phyloP scores from a whole-genome alignment of 2,329 filamentous ascomycete species.

The Xylaria sp. region DNA sequence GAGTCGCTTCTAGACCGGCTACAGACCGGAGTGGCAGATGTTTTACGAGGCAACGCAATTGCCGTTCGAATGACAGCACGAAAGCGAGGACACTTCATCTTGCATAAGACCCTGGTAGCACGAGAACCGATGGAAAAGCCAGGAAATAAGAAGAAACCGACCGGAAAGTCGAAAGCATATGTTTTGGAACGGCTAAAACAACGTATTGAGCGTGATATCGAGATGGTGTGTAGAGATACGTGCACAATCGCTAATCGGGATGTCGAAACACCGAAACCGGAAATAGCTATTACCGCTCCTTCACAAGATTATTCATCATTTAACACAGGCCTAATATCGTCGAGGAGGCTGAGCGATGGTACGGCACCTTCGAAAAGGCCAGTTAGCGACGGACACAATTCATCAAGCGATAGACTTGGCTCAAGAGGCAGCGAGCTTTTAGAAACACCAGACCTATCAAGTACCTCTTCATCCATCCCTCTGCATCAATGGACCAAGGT shows the following conservation, averaged over 20 bases:
- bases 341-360: conserved; percentile 22
- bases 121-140: conserved; percentile 51
- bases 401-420: conserved; percentile 15
- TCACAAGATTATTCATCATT: conserved; percentile 18
- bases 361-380: conserved; percentile 12
- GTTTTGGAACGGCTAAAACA: conserved; percentile 57
- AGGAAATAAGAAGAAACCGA: conserved; percentile 49
- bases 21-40: conserved; percentile 61
- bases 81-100: conserved; percentile 64
- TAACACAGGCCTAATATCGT: conserved; percentile 18
- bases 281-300: conserved; percentile 19
- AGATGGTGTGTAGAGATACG: conserved; percentile 63
- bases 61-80: conserved; percentile 60
- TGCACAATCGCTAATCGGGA: conserved; percentile 56
- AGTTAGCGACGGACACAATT: conserved; percentile 5
- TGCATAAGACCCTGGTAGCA: conserved; percentile 61
- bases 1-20: conserved; percentile 63
- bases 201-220: conserved; percentile 61
- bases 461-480: conserved; percentile 33
- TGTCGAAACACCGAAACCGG: conserved; percentile 23
- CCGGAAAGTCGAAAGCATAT: conserved; percentile 53
- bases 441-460: conserved; percentile 30
- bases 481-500: conserved; percentile 36
- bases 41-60: conserved; percentile 60
- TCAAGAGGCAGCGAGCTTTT: conserved; percentile 23